Conservation (phyloP, 2,329 filamentous ascomycete species). For the Colletotrichum noveboracense region DNA sequence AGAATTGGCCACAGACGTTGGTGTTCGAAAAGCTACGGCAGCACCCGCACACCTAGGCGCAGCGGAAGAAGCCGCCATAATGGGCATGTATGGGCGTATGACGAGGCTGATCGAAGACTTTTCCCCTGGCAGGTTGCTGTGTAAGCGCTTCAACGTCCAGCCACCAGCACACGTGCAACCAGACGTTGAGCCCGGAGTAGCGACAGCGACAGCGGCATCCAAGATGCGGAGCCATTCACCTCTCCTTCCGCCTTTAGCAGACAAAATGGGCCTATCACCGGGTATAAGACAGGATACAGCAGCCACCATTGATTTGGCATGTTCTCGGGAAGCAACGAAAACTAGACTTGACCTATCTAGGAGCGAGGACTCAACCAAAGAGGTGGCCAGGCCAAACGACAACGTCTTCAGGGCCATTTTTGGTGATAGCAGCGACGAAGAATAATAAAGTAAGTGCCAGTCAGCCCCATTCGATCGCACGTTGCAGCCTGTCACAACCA, state of each 20-base stretch:
- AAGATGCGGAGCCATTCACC: background rate
- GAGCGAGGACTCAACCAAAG: conserved; percentile 7
- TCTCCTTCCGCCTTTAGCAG: background rate
- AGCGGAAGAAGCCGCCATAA: conserved; percentile 82
- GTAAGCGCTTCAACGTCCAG: conserved; percentile 91
- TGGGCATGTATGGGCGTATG: conserved; percentile 93
- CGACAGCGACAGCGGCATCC: background rate
- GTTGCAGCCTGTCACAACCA: background rate
- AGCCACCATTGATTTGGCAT: background rate
- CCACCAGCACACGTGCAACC: conserved; percentile 72
- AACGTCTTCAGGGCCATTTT: conserved; percentile 88
- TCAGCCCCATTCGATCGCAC: background rate
- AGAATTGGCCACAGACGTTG: conserved; percentile 18
- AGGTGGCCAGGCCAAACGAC: background rate
- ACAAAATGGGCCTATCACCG: background rate
- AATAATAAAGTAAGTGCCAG: conserved; percentile 6
- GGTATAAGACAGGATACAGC: background rate
- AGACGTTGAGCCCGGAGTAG: conserved; percentile 41
- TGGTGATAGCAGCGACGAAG: conserved; percentile 80
- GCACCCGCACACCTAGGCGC: conserved; percentile 71
- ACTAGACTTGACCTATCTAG: background rate
- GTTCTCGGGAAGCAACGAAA: background rate
- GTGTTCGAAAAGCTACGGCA: conserved; percentile 49
- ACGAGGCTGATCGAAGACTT: conserved; percentile 77
- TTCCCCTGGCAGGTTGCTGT: conserved; percentile 83